phyloP scores from a whole-genome alignment of 2,329 filamentous ascomycete genomes.

The Phaeophleospora eucalypticola region DNA sequence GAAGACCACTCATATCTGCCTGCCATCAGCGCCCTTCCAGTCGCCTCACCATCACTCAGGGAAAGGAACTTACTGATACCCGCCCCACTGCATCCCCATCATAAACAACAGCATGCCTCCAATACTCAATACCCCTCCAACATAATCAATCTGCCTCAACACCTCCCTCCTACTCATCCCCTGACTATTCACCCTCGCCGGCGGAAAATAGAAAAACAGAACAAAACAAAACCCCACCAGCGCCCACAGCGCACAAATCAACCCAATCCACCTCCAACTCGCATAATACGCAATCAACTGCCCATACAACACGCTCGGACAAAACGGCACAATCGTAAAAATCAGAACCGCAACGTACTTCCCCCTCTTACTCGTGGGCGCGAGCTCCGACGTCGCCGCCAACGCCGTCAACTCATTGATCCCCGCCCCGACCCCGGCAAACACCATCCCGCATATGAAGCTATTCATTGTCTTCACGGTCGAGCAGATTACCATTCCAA shows the following conservation, averaged over 20 bases:
- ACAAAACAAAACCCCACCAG: conserved; percentile 50
- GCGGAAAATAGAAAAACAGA: conserved; percentile 52
- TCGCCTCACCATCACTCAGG: neutral
- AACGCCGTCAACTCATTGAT: conserved; percentile 66
- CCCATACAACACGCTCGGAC: conserved; percentile 57
- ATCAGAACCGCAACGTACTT: conserved; percentile 59
- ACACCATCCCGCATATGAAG: conserved; percentile 59
- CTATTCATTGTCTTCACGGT: conserved; percentile 52
- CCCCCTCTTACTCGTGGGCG: conserved; percentile 60
- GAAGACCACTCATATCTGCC: conserved; percentile 27
- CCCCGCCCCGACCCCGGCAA: conserved; percentile 58
- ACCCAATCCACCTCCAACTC: conserved; percentile 53
- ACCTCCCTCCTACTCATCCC: conserved; percentile 41
- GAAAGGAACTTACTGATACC: neutral
- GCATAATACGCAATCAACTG: conserved; percentile 51
- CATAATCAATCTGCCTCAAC: conserved; percentile 46
- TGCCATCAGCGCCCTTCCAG: too few relatives aligned
- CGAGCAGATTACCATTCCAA: conserved; percentile 56
- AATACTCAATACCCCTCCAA: conserved; percentile 51
- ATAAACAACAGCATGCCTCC: conserved; percentile 50
- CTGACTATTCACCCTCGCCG: conserved; percentile 43
- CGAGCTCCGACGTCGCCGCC: conserved; percentile 64
- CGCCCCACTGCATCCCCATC: conserved; percentile 32
- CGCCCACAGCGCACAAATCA: conserved; percentile 51
- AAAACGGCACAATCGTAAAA: conserved; percentile 60